A percentile compares a stretch with the other conserved stretches of the same genome.
These are phyloP conservation scores for Saururus chinensis DNA, from an alignment of 164 flowering plant species.

Conservation along the genomic window DNA sequence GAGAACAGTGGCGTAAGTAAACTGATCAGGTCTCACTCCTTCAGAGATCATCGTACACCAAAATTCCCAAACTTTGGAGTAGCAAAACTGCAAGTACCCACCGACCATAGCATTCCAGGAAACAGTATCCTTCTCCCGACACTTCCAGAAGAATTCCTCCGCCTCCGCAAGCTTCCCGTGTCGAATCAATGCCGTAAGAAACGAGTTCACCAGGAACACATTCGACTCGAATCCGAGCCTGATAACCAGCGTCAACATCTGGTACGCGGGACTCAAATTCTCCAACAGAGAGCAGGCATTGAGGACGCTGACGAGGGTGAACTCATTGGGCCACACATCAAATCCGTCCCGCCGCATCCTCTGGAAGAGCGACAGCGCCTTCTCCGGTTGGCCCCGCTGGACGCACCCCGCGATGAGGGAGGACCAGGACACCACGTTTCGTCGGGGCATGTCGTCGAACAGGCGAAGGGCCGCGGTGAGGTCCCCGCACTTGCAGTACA, in stretches of 20 bases:
- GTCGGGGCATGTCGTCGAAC: constrained; percentile 57
- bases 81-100: constrained; percentile 45
- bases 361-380: constrained; percentile 29
- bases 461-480: constrained; percentile 20
- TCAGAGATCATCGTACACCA: constrained; percentile 52
- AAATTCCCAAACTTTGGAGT: constrained; percentile 27
- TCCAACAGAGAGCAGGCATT: constrained; percentile 44
- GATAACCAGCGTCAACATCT: constrained; percentile 30
- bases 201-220: constrained; percentile 47
- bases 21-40: constrained; percentile 53
- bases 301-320: constrained; percentile 47
- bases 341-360: constrained; percentile 29
- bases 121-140: constrained; percentile 38
- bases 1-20: constrained; percentile 49
- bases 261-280: constrained; percentile 17
- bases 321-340: constrained; percentile 34
- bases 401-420: constrained; percentile 46
- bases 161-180: constrained; percentile 38
- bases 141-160: constrained; percentile 30
- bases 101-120: constrained; percentile 73
- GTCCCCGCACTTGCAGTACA: constrained; percentile 44
- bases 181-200: constrained; percentile 44
- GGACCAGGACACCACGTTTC: constrained; percentile 70
- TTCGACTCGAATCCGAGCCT: constrained; percentile 45
- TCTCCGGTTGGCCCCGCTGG: constrained; percentile 23